These are phyloP conservation scores for Penicillium fuscoglaucum DNA, from an alignment of 2,329 filamentous ascomycete genomes.

Conservation along the genomic window DNA sequence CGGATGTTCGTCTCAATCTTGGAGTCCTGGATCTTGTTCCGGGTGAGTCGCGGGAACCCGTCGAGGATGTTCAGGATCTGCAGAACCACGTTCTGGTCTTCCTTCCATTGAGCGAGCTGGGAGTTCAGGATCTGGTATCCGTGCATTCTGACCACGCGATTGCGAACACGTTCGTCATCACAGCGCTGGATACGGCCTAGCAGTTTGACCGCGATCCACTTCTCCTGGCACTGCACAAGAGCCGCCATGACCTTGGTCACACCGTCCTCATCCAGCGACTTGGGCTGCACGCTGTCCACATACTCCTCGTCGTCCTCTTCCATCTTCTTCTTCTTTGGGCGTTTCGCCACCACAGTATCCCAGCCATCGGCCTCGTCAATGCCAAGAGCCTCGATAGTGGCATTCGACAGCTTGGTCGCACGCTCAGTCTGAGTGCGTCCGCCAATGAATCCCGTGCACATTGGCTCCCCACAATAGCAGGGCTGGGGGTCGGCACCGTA, in stretches of 20 bases:
- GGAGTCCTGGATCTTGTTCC: constrained; percentile 95
- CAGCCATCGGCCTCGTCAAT: constrained; percentile 91
- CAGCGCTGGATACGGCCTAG: constrained; percentile 83
- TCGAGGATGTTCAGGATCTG: constrained; percentile 89
- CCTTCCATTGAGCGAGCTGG: constrained; percentile 77
- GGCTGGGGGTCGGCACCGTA: constrained; percentile 96
- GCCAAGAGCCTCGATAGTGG: constrained; percentile 90
- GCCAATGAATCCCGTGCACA: constrained; percentile 94
- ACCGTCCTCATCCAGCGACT: constrained; percentile 74
- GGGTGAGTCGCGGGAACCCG: constrained; percentile 82
- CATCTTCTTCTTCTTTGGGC: constrained; percentile 86
- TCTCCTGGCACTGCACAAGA: constrained; percentile 97
- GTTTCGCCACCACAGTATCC: constrained; percentile 87
- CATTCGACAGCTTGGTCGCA: constrained; percentile 83
- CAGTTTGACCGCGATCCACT: constrained; percentile 97
- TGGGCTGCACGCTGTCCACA: constrained; percentile 81
- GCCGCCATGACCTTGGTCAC: constrained; percentile 95
- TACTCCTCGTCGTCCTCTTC: constrained; percentile 95
- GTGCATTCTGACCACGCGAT: constrained; percentile 92
- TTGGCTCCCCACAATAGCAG: constrained; percentile 92
- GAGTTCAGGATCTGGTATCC: constrained; percentile 94
- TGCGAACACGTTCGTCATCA: constrained; percentile 81
- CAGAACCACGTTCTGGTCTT: constrained; percentile 85
- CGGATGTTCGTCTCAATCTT: constrained; percentile 86
- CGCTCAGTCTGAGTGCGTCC: constrained; percentile 97